A percentile compares a stretch with the other conserved stretches of the same genome.
These are phyloP conservation scores for Kluyveromyces lactis DNA, from an alignment of 805 yeast genomes.

Conservation along the genomic window DNA sequence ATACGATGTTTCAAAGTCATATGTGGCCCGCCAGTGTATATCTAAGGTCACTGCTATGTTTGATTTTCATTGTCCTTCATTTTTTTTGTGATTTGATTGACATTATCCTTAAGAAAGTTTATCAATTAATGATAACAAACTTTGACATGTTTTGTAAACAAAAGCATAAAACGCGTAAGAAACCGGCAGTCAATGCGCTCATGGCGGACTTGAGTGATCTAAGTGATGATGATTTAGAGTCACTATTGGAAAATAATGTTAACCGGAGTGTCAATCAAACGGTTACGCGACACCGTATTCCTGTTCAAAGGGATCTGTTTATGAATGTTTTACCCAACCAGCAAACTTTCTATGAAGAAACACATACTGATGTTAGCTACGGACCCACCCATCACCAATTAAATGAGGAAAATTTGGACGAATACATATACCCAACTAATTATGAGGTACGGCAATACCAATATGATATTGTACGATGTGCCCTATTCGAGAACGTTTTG, in stretches of 20 bases:
- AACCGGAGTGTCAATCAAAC: constrained; percentile 28
- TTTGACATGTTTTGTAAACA: too few relatives aligned
- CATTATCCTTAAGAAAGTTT: too few relatives aligned
- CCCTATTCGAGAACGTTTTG: constrained; percentile 64
- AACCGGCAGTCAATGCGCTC: constrained; percentile 4
- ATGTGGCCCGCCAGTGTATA: too few relatives aligned
- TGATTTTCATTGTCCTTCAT: too few relatives aligned
- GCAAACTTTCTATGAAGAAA: constrained; percentile 31
- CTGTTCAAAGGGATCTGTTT: constrained; percentile 30
- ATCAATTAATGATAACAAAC: too few relatives aligned
- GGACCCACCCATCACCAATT: constrained; percentile 46
- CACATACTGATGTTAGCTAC: constrained; percentile 27
- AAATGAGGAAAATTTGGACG: constrained; percentile 30
- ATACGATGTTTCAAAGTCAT: too few relatives aligned
- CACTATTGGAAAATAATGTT: constrained; percentile 25
- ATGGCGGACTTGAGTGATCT: constrained; percentile 3
- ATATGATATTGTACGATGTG: constrained; percentile 62
- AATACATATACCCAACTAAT: constrained; percentile 79
- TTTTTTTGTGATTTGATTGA: too few relatives aligned
- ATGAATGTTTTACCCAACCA: constrained; percentile 27
- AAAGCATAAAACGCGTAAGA: too few relatives aligned
- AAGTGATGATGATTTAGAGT: constrained; percentile 27
- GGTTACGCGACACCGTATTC: constrained; percentile 21
- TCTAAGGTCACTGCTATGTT: too few relatives aligned
- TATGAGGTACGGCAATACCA: constrained; percentile 83